Evolutionary conservation across 169 alveolate genomes (phyloP), one percentile per base, ranked within the genome.

Genomic region (Eimeria necatrix): DNA sequence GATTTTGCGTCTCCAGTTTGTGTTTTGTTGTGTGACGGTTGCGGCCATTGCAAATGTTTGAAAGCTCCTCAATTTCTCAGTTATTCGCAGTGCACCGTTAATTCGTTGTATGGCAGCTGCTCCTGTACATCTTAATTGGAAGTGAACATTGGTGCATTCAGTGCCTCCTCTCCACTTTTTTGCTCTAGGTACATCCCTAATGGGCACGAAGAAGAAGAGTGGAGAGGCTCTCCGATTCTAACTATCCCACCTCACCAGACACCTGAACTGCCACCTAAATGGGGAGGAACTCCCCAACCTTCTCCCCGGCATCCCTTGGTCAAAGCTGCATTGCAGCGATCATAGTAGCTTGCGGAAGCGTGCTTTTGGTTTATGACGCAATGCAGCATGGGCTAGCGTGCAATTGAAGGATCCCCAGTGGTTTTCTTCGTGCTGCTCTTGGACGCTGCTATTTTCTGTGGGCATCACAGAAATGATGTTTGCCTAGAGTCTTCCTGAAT

Each of bases 141-240:
- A 32, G 41, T 32, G 41, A 32, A 32, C 41, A 32, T 0, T 32
- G 41, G 41, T 32, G 41, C 41, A 32, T 32, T 32, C 41, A 32
- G 41, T 32, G 52, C 52, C 26, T n/a, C 51, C 41, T 32, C 22
- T 20, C 20, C 22, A 12, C 20, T 12, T 20, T 52, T 7, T 4
- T 81, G 73, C 73, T 52, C 16, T 53, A 91, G 95, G 95, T 91
- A 91, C 32, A 91, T 91, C 60, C 95, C 95, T 6, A 60, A 51
- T 32, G 95, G 95, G 48, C 95, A 76, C 26, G 59, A 74, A n/a
- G 95, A 91, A 78, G 95, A 91, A 48, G 95, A 91, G 68, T 91
- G 95, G 95, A 26, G 95, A n/a, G 95, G 91, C 6, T 90, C 95
- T 7, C 95, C 95, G 14, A 91, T 91, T 59, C 86, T 76, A 14